Percentiles rank a stretch among this genome's conserved stretches.
Evolutionary conservation across 345 rosid genomes (phyloP).

Genomic region (Cardamine chenopodiifolia): DNA sequence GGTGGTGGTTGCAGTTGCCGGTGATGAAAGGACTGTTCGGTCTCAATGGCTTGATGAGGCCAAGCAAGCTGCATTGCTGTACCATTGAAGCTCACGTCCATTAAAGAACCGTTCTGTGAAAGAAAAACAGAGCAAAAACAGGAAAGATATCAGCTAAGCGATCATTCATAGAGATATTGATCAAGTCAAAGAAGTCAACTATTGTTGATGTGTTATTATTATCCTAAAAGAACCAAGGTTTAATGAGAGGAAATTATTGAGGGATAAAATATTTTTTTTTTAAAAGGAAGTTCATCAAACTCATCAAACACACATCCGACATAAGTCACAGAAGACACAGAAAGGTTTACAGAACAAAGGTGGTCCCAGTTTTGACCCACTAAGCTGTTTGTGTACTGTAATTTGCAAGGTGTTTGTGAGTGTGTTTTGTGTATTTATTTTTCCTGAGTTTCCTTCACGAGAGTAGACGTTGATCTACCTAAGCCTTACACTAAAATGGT

Average conservation of each 20-base stretch:
- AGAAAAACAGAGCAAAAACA: neutral
- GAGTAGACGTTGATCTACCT: constrained; percentile 37
- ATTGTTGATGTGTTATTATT: constrained; percentile 35
- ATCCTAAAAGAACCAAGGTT: constrained; percentile 39
- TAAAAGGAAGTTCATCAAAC: neutral
- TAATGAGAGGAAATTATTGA: constrained; percentile 39
- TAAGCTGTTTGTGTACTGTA: constrained; percentile 36
- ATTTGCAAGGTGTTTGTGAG: constrained; percentile 20
- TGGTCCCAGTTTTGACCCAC: constrained; percentile 45
- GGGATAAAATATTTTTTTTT: neutral
- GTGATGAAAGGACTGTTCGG: constrained; percentile 43
- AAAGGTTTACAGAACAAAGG: constrained; percentile 40
- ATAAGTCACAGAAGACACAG: constrained; percentile 40
- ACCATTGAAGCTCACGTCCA: constrained; percentile 62
- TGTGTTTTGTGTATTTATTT: constrained; percentile 30
- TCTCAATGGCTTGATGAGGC: constrained; percentile 62
- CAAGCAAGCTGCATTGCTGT: constrained; percentile 65
- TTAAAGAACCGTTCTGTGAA: constrained; percentile 62
- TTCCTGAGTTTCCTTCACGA: constrained; percentile 24
- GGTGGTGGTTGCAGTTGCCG: constrained; percentile 70
- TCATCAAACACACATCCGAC: constrained; percentile 39
- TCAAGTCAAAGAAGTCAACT: constrained; percentile 37
- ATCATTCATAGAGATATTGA: constrained; percentile 34
- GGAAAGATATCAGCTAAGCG: constrained; percentile 15
- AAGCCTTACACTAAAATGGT: constrained; percentile 36